These are phyloP conservation scores for Yamadazyma phyllophila DNA, from an alignment of 805 yeast genomes.

Conservation along the genomic window DNA sequence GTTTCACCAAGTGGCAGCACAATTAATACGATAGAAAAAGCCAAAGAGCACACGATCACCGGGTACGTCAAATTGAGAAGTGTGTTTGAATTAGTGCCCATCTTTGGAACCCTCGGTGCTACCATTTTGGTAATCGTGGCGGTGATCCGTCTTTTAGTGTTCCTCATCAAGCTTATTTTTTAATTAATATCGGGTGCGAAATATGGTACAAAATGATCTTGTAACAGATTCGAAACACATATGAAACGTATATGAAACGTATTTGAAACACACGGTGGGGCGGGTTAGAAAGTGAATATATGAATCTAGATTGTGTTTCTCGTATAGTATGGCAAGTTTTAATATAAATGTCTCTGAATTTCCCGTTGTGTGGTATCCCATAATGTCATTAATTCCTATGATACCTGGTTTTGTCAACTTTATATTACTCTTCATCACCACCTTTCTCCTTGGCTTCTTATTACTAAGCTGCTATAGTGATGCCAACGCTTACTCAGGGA, in stretches of 20 bases:
- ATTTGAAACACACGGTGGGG: not conserved
- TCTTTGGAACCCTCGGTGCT: slow-evolving; percentile 11
- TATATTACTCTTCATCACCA: slow-evolving; percentile 44
- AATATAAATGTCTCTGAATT: not conserved
- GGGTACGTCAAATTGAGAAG: slow-evolving; percentile 26
- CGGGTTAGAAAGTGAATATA: no score
- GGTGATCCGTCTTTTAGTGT: not conserved
- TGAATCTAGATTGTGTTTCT: not conserved
- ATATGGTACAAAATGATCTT: slow-evolving; percentile 1
- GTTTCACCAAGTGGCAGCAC: slow-evolving; percentile 16
- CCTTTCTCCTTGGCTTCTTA: slow-evolving; percentile 53
- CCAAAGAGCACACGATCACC: slow-evolving; percentile 19
- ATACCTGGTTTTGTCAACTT: slow-evolving; percentile 28
- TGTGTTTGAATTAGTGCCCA: slow-evolving; percentile 15
- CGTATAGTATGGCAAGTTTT: not conserved
- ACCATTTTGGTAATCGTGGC: slow-evolving; percentile 11
- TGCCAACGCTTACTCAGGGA: slow-evolving; percentile 42
- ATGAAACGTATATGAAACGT: not conserved
- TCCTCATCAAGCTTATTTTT: not conserved
- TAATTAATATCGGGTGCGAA: slow-evolving; percentile 1
- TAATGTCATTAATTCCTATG: slow-evolving; percentile 8
- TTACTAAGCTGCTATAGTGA: slow-evolving; percentile 53
- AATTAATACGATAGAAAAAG: slow-evolving; percentile 9
- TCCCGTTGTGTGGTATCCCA: slow-evolving; percentile 1
- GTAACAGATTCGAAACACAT: slow-evolving; percentile 9